Evolutionary conservation across 805 yeast genomes (phyloP).

Genomic region (Candida argentea): DNA sequence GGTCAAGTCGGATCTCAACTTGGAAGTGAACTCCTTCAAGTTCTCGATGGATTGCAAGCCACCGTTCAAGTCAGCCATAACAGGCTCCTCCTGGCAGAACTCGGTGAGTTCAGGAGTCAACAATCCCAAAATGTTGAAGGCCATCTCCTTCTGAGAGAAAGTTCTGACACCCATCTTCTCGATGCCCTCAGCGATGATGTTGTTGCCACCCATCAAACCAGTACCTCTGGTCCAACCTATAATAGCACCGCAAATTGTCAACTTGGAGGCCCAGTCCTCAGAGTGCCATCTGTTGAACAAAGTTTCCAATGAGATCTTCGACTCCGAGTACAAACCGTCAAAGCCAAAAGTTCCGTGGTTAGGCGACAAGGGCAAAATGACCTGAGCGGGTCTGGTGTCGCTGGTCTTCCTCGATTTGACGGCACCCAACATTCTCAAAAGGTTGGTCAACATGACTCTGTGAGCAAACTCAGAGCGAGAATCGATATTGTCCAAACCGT

Average conservation of each 20-base stretch:
- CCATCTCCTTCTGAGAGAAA: slow-evolving; percentile 98
- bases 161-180: slow-evolving; percentile 95
- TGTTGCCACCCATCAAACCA: slow-evolving; percentile 96
- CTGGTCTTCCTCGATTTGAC: slow-evolving; percentile 76
- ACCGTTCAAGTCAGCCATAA: slow-evolving; percentile 97
- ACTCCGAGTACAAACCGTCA: slow-evolving; percentile 97
- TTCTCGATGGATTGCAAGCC: slow-evolving; percentile 91
- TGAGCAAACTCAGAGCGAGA: slow-evolving; percentile 97
- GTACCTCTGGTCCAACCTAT: slow-evolving; percentile 99
- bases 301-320: slow-evolving; percentile 90
- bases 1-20: slow-evolving; percentile 64
- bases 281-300: slow-evolving; percentile 98
- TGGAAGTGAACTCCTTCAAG: slow-evolving; percentile 77
- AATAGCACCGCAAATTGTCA: slow-evolving; percentile 95
- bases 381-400: slow-evolving; percentile 98
- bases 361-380: slow-evolving; percentile 92
- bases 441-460: slow-evolving; percentile 95
- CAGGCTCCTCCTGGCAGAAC: slow-evolving; percentile 87
- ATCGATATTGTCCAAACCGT: slow-evolving; percentile 85
- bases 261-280: slow-evolving; percentile 90
- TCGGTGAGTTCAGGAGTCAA: slow-evolving; percentile 78
- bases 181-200: slow-evolving; percentile 94
- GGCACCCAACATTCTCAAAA: slow-evolving; percentile 84
- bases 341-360: slow-evolving; percentile 98
- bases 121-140: slow-evolving; percentile 92